Evolutionary conservation across 2,329 filamentous ascomycete species (phyloP), one percentile per base, ranked within the genome.

Genomic region (Metarhizium humberi): DNA sequence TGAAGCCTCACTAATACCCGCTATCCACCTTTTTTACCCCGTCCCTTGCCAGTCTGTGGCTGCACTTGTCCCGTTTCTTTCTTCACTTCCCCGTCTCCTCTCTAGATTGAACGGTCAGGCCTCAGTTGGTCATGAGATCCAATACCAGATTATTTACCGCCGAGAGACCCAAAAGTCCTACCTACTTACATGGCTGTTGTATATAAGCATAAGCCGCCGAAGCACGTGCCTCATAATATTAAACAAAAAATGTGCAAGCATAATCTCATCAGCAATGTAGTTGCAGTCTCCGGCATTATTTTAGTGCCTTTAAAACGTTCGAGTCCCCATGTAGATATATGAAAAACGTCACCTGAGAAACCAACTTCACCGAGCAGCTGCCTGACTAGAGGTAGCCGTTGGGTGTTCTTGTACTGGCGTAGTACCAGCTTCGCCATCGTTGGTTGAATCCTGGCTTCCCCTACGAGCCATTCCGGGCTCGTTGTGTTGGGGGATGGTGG

Each of bases 401-500:
- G 61, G 55, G 30, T 63, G 65, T 57, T 77, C 72, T 49, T 75
- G 67, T 16, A 65, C 64, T 34, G 74, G 71, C 4, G 64, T 64
- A 16, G 63, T 60, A 46, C 67, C 62, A n/a, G 67, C 65, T 47
- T 76, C 74, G 55, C 62, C 67, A 52, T 73, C 75, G 57, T 69
- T 72, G 29, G 55, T 63, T 14, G 64, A 64, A 58, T 81, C 78
- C 52, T 78, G 74, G 57, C 79, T 82, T 6, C 74, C 75, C 30
- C 76, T 73, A 47, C 76, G 69, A 60, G 75, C 67, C 38, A 75
- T 59, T 1, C 72, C 75, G 0, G 71, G 64, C 48, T 82, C 80
- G 51, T 78, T 75, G 50, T 78, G 75, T 56, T 77, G 76, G 20
- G 77, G 69, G 29, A 78, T 69, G 0, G 81, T 86, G 13, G 83